Evolutionary conservation across 129 eudicot genomes (phyloP).

Genomic region (Chrysanthemum lavandulifolium): DNA sequence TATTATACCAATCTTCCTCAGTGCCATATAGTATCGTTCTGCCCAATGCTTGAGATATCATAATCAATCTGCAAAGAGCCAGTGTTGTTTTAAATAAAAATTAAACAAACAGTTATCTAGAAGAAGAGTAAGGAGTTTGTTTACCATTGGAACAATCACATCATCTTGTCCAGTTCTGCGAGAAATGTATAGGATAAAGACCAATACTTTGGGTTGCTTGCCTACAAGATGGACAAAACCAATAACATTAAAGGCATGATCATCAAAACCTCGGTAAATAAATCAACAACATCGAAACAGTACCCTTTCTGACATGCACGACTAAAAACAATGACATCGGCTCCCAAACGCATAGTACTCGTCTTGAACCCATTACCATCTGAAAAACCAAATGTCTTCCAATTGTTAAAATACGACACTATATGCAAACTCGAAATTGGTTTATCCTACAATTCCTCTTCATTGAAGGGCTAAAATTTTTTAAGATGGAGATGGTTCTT

Average conservation of each 20-base stretch:
- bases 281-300: slow-evolving; percentile 11
- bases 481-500: too few relatives aligned
- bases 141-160: slow-evolving; percentile 95
- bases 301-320: slow-evolving; percentile 71
- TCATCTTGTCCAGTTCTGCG: slow-evolving; percentile 92
- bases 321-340: slow-evolving; percentile 89
- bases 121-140: not conserved
- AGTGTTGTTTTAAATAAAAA: slow-evolving; percentile 5
- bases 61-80: slow-evolving; percentile 76
- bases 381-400: slow-evolving; percentile 18
- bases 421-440: too few relatives aligned
- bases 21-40: slow-evolving; percentile 75
- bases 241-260: slow-evolving; percentile 20
- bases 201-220: slow-evolving; percentile 80
- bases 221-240: slow-evolving; percentile 37
- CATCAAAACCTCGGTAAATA: not conserved
- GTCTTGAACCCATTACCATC: slow-evolving; percentile 98
- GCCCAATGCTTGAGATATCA: slow-evolving; percentile 82
- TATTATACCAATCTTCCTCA: slow-evolving; percentile 79
- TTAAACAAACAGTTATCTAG: not conserved
- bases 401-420: slow-evolving; percentile 2
- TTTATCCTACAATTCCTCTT: too few relatives aligned
- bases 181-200: slow-evolving; percentile 68
- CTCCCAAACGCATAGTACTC: slow-evolving; percentile 94
- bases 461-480: too few relatives aligned